Conservation (phyloP, 2,329 filamentous ascomycete genomes). For the Seiridium unicorne region DNA sequence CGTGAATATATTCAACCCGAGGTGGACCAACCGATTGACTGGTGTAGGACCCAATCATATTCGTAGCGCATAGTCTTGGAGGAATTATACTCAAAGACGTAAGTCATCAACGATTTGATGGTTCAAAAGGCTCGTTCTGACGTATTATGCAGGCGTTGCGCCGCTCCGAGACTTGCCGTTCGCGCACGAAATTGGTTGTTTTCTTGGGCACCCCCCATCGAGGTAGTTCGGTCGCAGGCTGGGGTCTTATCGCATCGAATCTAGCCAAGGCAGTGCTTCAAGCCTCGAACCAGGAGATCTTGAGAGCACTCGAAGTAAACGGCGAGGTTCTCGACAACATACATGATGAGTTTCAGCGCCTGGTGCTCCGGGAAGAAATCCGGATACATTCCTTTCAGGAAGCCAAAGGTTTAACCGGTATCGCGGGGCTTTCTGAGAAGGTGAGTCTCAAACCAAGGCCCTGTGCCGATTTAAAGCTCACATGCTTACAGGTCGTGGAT, state of each 20-base stretch:
- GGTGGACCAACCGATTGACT: conserved; percentile 6
- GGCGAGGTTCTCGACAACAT: conserved; percentile 36
- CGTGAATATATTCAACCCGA: background rate
- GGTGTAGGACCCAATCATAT: conserved; percentile 28
- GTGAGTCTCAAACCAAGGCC: conserved; percentile 18
- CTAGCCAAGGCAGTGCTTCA: conserved; percentile 29
- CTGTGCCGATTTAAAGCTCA: background rate
- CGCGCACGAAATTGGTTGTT: conserved; percentile 29
- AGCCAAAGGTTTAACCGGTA: conserved; percentile 27
- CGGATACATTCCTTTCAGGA: conserved; percentile 40
- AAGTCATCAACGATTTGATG: background rate
- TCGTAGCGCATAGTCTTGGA: conserved; percentile 36
- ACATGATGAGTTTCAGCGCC: conserved; percentile 30
- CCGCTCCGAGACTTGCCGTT: conserved; percentile 22
- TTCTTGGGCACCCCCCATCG: conserved; percentile 40
- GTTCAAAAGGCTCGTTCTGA: background rate
- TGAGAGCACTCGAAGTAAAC: conserved; percentile 29
- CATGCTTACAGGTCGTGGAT: conserved; percentile 28
- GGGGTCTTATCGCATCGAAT: conserved; percentile 31
- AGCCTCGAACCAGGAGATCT: conserved; percentile 30
- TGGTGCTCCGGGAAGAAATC: conserved; percentile 20
- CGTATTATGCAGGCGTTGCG: conserved; percentile 25
- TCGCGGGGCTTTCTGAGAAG: conserved; percentile 31
- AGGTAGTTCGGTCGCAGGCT: conserved; percentile 28
- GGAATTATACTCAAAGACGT: conserved; percentile 37